These are phyloP conservation scores for Solanum arcanum DNA, from an alignment of 257 asterid species.

Conservation along the genomic window DNA sequence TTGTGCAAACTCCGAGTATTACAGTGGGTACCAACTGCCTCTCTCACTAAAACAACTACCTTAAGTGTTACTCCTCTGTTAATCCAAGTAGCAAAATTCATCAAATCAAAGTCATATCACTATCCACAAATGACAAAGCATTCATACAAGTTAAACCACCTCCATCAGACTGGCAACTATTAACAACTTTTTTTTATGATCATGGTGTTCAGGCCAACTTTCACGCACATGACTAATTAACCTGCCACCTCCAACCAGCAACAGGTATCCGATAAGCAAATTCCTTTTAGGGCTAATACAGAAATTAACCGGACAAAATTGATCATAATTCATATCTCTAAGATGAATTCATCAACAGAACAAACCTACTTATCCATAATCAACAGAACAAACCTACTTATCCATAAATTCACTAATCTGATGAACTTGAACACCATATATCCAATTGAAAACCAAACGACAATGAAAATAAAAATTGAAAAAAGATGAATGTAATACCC, in stretches of 20 bases:
- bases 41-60: not conserved
- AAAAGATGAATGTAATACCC: slow-evolving; percentile 8
- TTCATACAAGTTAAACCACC: not conserved
- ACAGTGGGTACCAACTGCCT: not conserved
- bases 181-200: not conserved
- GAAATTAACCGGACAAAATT: not conserved
- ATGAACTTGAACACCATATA: not conserved
- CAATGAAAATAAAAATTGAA: not conserved
- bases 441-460: not conserved
- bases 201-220: not conserved
- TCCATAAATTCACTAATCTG: not conserved
- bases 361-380: not conserved
- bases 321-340: not conserved
- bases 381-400: not conserved
- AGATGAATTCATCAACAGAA: not conserved
- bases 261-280: not conserved
- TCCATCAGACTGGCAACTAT: not conserved
- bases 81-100: not conserved
- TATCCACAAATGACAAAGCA: not conserved
- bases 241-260: not conserved
- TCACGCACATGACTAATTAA: not conserved
- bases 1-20: not conserved
- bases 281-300: not conserved
- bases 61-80: not conserved
- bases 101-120: not conserved